Conservation (phyloP, 805 yeast species). For the Metschnikowia arizonensis region DNA sequence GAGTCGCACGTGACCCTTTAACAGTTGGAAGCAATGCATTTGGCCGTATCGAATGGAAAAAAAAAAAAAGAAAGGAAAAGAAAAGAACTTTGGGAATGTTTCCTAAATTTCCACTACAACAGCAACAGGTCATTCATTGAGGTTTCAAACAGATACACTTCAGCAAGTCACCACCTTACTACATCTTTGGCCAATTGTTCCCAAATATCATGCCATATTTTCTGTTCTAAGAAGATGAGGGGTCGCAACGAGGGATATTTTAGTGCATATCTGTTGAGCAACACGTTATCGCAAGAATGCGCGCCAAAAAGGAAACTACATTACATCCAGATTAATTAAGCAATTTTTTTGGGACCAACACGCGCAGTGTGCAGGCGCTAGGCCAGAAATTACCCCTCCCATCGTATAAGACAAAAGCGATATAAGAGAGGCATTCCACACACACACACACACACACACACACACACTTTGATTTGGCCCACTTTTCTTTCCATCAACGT, state of each 20-base stretch:
- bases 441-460: not conserved
- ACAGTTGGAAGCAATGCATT: too few species aligned
- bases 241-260: conserved; percentile 14
- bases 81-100: too few species aligned
- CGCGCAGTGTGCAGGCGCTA: conserved; percentile 9
- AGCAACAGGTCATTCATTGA: too few species aligned
- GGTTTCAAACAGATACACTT: too few species aligned
- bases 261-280: conserved; percentile 1
- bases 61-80: too few species aligned
- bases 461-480: not conserved
- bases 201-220: not conserved
- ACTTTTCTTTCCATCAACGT: not conserved
- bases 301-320: conserved; percentile 3
- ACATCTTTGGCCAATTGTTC: too few species aligned
- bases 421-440: not conserved
- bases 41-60: too few species aligned
- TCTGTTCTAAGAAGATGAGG: not conserved
- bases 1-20: not conserved
- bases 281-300: conserved; percentile 9
- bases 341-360: conserved; percentile 8
- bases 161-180: too few species aligned
- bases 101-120: too few species aligned
- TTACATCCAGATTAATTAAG: conserved; percentile 11
- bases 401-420: conserved; percentile 10
- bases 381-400: conserved; percentile 16